A percentile compares a stretch with the other conserved stretches of the same genome.
phyloP scores from a whole-genome alignment of 2,329 filamentous ascomycete genomes.

The Fusarium ambrosium region DNA sequence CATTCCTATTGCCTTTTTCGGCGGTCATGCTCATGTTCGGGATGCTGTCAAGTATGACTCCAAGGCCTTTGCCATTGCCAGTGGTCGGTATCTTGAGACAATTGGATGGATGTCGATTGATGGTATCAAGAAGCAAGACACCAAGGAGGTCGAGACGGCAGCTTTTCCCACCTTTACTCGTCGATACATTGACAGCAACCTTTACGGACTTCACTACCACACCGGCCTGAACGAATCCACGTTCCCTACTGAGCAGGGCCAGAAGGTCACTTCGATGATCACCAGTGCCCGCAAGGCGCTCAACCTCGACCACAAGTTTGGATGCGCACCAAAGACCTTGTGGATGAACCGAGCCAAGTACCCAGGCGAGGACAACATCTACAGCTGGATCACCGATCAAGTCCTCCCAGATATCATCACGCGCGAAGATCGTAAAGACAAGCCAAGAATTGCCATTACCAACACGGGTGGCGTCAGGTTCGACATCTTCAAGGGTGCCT shows the following conservation, averaged over 20 bases:
- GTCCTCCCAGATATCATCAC: constrained; percentile 78
- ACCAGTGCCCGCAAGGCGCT: constrained; percentile 76
- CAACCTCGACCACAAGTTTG: constrained; percentile 78
- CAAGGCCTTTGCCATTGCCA: constrained; percentile 83
- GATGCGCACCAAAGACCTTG: constrained; percentile 84
- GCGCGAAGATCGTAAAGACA: constrained; percentile 69
- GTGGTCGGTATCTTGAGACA: constrained; percentile 94
- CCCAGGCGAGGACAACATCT: constrained; percentile 80
- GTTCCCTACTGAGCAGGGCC: constrained; percentile 83
- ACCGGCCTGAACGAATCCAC: constrained; percentile 77
- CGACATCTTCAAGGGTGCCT: constrained; percentile 92
- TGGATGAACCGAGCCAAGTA: constrained; percentile 88
- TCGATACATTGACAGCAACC: constrained; percentile 94
- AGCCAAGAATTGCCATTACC: constrained; percentile 78
- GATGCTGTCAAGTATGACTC: constrained; percentile 86
- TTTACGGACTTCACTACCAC: constrained; percentile 87
- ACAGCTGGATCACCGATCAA: constrained; percentile 81
- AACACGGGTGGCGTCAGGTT: constrained; percentile 96
- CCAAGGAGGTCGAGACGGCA: constrained; percentile 46
- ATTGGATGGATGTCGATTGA: constrained; percentile 93
- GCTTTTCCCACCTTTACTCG: constrained; percentile 74
- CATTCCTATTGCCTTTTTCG: constrained; percentile 91
- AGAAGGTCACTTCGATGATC: constrained; percentile 82
- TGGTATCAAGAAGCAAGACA: constrained; percentile 62
- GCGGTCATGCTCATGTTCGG: constrained; percentile 89